These are phyloP conservation scores for Saccharomyces mikatae DNA, from an alignment of 805 yeast genomes.

Conservation along the genomic window DNA sequence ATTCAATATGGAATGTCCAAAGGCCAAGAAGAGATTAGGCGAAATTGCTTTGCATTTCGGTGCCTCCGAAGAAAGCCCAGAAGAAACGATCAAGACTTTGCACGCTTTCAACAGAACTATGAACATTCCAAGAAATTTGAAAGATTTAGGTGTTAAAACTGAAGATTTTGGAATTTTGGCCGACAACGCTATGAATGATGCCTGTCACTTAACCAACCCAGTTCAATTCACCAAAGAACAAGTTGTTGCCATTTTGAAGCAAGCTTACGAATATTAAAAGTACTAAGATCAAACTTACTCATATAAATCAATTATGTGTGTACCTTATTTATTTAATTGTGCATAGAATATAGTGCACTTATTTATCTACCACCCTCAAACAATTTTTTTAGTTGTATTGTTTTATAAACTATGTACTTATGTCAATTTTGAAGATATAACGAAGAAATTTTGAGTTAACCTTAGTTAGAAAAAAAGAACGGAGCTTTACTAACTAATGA, in stretches of 20 bases:
- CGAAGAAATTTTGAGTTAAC: too few species aligned
- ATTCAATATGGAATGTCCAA: conserved; percentile 9
- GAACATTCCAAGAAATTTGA: conserved; percentile 16
- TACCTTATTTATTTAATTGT: background rate
- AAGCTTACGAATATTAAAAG: conserved; percentile 7
- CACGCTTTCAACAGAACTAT: conserved; percentile 9
- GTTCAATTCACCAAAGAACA: conserved; percentile 18
- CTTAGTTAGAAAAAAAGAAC: background rate
- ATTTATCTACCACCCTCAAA: background rate
- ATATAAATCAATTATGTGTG: background rate
- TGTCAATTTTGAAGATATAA: background rate
- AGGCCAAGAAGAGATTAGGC: conserved; percentile 12
- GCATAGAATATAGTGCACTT: background rate
- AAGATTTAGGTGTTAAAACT: conserved; percentile 15
- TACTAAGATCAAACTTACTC: background rate
- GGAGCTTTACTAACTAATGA: background rate
- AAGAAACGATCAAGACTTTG: conserved; percentile 11
- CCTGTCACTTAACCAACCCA: conserved; percentile 18
- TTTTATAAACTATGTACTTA: background rate
- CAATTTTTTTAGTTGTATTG: too few species aligned
- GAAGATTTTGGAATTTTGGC: conserved; percentile 18
- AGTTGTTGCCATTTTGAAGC: conserved; percentile 14
- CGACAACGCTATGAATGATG: conserved; percentile 20
- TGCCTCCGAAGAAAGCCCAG: conserved; percentile 11
- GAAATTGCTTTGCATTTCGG: conserved; percentile 18